These are phyloP conservation scores for Physcomitrellopsis africana DNA, from an alignment of 225 moss, liverwort and hornwort species.

Conservation along the genomic window DNA sequence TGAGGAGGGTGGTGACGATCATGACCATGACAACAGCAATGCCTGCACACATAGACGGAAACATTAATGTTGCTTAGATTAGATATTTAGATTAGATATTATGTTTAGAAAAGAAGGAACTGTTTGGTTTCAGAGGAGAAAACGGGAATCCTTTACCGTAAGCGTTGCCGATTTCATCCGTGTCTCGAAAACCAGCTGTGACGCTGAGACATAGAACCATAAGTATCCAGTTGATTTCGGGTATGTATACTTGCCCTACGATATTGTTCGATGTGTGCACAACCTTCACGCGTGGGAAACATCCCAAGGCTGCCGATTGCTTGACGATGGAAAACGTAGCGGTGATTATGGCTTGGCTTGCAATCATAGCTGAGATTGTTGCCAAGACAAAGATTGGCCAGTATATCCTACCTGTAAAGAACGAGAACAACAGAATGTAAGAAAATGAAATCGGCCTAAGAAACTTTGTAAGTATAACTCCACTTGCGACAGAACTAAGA, in stretches of 20 bases:
- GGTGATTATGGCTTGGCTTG: constrained; percentile 80
- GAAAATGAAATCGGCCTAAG: neutral
- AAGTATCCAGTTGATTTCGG: constrained; percentile 69
- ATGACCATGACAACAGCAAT: constrained; percentile 70
- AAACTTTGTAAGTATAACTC: neutral
- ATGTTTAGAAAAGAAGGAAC: too few species aligned
- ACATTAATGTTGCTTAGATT: neutral
- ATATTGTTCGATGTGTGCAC: constrained; percentile 59
- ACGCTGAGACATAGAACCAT: constrained; percentile 61
- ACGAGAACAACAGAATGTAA: neutral
- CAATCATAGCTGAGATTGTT: constrained; percentile 63
- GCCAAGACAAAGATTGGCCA: constrained; percentile 79
- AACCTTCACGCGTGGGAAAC: constrained; percentile 63
- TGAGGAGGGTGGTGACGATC: constrained; percentile 53
- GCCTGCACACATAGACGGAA: constrained; percentile 29
- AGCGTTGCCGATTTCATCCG: constrained; percentile 61
- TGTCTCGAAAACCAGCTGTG: constrained; percentile 44
- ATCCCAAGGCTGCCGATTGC: constrained; percentile 67
- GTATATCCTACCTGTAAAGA: constrained; percentile 35
- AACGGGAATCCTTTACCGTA: constrained; percentile 36
- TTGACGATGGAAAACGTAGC: constrained; percentile 65
- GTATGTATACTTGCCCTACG: constrained; percentile 71
- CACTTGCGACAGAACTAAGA: too few species aligned
- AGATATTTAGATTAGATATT: too few species aligned
- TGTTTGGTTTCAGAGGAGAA: neutral